Evolutionary conservation across 331 rosid species (phyloP).

Genomic region (Pyrus hybrid): DNA sequence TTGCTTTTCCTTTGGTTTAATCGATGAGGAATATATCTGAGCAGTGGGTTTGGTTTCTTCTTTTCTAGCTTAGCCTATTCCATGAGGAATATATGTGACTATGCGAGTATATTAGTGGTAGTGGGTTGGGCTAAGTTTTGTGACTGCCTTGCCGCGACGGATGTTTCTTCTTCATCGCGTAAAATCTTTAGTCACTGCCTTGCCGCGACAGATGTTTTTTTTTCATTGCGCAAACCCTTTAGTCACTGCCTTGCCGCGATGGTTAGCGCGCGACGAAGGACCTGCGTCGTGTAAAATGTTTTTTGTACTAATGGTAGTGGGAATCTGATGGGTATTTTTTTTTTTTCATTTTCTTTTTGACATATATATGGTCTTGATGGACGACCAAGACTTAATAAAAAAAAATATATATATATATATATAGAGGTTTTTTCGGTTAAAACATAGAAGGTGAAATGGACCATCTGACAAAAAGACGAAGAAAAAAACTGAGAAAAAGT

Average conservation of each 20-base stretch:
- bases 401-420: not conserved
- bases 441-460: constrained; percentile 25
- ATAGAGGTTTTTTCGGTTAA: not conserved
- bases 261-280: no score
- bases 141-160: no score
- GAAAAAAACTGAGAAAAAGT: constrained; percentile 45
- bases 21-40: constrained; percentile 31
- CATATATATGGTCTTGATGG: not conserved
- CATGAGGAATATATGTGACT: not conserved
- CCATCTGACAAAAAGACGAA: constrained; percentile 67
- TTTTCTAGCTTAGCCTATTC: constrained; percentile 11
- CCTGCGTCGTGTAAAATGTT: no score
- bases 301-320: no score
- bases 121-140: no score
- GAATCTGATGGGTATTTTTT: not conserved
- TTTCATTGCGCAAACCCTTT: no score
- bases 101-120: no score
- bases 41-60: constrained; percentile 33
- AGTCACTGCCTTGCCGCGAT: no score
- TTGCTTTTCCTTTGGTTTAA: constrained; percentile 29
- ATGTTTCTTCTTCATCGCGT: no score
- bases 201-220: no score
- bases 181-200: no score
- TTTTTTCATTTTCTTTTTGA: not conserved
- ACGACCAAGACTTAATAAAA: constrained; percentile 14